Evolutionary conservation across 2,329 filamentous ascomycete species (phyloP).

Genomic region (Botryotinia convoluta): DNA sequence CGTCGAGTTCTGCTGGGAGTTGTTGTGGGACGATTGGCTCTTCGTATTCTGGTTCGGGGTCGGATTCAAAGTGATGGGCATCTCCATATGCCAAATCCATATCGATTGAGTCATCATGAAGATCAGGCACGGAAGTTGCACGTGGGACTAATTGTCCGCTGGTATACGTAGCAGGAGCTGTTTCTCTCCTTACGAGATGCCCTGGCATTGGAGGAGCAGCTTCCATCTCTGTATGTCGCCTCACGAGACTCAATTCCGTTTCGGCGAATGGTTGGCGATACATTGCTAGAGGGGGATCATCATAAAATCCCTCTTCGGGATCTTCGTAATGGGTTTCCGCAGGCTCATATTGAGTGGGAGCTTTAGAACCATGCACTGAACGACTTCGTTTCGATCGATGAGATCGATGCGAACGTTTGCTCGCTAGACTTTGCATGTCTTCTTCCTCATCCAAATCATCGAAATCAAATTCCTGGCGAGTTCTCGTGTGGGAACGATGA

Average conservation of each 20-base stretch:
- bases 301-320: conserved; percentile 1
- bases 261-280: conserved; percentile 31
- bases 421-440: conserved; percentile 16
- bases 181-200: conserved; percentile 11
- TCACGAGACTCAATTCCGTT: conserved; percentile 11
- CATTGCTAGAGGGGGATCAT: conserved; percentile 8
- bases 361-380: conserved; percentile 14
- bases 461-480: conserved; percentile 6
- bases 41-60: conserved; percentile 26
- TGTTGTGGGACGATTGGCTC: conserved; percentile 47
- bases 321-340: conserved; percentile 24
- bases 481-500: conserved; percentile 14
- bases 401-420: conserved; percentile 23
- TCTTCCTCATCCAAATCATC: conserved; percentile 13
- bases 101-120: conserved; percentile 58
- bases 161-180: conserved; percentile 4
- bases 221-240: conserved; percentile 33
- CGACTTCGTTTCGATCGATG: conserved; percentile 19
- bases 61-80: conserved; percentile 53
- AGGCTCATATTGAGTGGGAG: conserved; percentile 21
- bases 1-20: conserved; percentile 57
- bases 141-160: conserved; percentile 18
- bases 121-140: conserved; percentile 27
- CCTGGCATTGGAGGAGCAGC: neutral
- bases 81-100: conserved; percentile 92